These are phyloP conservation scores for Marchantia paleacea DNA, from an alignment of 225 moss, liverwort and hornwort genomes.

Conservation along the genomic window DNA sequence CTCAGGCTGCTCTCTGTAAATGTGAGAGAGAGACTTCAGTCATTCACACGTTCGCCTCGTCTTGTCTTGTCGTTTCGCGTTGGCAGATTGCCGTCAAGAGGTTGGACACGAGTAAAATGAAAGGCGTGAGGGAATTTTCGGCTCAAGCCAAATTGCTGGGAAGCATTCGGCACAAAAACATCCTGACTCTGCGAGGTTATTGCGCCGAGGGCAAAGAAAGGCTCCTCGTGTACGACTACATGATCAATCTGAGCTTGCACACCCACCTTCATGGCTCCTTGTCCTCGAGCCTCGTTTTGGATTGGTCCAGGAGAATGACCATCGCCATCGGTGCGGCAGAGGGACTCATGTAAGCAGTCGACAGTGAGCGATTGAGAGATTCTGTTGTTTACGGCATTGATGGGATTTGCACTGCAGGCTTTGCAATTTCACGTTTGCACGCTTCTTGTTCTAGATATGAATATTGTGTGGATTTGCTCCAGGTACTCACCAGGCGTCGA, in stretches of 20 bases:
- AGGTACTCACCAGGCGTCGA: too few species aligned
- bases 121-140: conserved; percentile 37
- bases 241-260: conserved; percentile 40
- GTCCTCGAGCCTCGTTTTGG: conserved; percentile 23
- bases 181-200: conserved; percentile 37
- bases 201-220: conserved; percentile 44
- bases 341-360: conserved; percentile 39
- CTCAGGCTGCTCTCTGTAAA: too few species aligned
- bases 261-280: conserved; percentile 42
- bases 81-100: conserved; percentile 43
- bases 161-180: conserved; percentile 43
- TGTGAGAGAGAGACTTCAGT: neutral
- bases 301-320: conserved; percentile 41
- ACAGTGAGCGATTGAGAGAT: too few species aligned
- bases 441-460: too few species aligned
- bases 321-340: conserved; percentile 52
- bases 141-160: conserved; percentile 36
- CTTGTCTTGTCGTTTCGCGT: neutral
- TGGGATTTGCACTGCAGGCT: too few species aligned
- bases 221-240: conserved; percentile 44
- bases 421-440: too few species aligned
- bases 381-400: too few species aligned
- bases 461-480: too few species aligned
- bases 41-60: too few species aligned
- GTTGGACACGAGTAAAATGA: conserved; percentile 31